These are phyloP conservation scores for Triglochin maritima DNA, from an alignment of 106 monocot genomes.

Conservation along the genomic window DNA sequence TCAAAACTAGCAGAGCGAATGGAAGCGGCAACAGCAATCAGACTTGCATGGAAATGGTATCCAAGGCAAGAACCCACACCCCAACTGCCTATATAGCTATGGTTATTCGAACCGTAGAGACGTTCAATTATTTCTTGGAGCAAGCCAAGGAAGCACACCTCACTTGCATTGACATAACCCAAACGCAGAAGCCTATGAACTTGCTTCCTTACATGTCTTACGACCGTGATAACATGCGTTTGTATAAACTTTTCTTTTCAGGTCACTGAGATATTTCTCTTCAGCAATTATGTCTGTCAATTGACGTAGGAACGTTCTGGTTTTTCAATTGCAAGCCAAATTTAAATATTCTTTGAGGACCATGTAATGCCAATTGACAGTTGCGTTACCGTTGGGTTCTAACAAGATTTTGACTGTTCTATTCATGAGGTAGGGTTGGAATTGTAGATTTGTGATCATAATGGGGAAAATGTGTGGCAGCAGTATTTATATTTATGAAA, in stretches of 20 bases:
- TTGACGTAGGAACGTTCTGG: too few relatives aligned
- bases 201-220: slow-evolving; percentile 88
- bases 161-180: slow-evolving; percentile 44
- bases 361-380: too few relatives aligned
- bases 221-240: slow-evolving; percentile 37
- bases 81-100: slow-evolving; percentile 67
- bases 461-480: too few relatives aligned
- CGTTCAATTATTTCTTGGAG: slow-evolving; percentile 53
- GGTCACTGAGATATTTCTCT: background rate
- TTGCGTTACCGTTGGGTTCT: too few relatives aligned
- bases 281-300: too few relatives aligned
- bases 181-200: slow-evolving; percentile 24
- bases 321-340: too few relatives aligned
- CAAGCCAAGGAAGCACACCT: slow-evolving; percentile 38
- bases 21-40: background rate
- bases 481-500: too few relatives aligned
- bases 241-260: slow-evolving; percentile 31
- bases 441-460: too few relatives aligned
- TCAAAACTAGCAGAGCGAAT: background rate
- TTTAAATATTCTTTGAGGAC: too few relatives aligned
- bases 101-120: slow-evolving; percentile 57
- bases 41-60: background rate
- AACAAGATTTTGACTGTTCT: too few relatives aligned
- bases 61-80: background rate
- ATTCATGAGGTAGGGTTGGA: too few relatives aligned